Percentiles rank a stretch among this genome's conserved stretches.
These are phyloP conservation scores for Psidium friedrichsthalianum DNA, from an alignment of 345 rosid species.

Conservation along the genomic window DNA sequence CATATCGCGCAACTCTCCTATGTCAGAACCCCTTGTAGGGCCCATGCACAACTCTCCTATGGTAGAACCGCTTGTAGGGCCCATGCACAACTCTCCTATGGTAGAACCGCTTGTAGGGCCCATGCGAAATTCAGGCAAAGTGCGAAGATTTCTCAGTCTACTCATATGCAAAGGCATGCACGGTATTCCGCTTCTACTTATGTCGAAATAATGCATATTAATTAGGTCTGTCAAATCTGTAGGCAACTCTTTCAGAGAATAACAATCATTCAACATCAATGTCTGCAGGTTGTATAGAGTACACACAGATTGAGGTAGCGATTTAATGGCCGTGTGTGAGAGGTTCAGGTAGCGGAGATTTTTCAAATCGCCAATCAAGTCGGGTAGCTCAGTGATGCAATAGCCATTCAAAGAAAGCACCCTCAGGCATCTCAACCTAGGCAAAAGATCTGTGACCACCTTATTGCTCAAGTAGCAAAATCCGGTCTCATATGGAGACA, in stretches of 20 bases:
- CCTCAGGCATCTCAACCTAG: not conserved
- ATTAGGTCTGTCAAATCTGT: constrained; percentile 2
- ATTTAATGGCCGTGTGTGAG: constrained; percentile 2
- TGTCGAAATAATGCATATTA: constrained; percentile 13
- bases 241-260: constrained; percentile 5
- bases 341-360: constrained; percentile 9
- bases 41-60: constrained; percentile 3
- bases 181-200: not conserved
- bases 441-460: not conserved
- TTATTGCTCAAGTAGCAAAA: constrained; percentile 2
- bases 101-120: not conserved
- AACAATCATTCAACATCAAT: constrained; percentile 9
- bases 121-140: constrained; percentile 8
- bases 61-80: not conserved
- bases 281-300: constrained; percentile 12
- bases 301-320: constrained; percentile 4
- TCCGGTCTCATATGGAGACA: not conserved
- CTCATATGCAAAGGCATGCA: constrained; percentile 14
- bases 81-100: not conserved
- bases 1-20: constrained; percentile 10
- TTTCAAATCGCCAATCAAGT: constrained; percentile 2
- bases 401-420: constrained; percentile 11
- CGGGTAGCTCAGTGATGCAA: constrained; percentile 5
- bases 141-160: constrained; percentile 3
- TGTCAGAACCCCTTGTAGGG: not conserved